Conservation (phyloP, 2,329 filamentous ascomycete species). For the Pseudocercospora macadamiae region DNA sequence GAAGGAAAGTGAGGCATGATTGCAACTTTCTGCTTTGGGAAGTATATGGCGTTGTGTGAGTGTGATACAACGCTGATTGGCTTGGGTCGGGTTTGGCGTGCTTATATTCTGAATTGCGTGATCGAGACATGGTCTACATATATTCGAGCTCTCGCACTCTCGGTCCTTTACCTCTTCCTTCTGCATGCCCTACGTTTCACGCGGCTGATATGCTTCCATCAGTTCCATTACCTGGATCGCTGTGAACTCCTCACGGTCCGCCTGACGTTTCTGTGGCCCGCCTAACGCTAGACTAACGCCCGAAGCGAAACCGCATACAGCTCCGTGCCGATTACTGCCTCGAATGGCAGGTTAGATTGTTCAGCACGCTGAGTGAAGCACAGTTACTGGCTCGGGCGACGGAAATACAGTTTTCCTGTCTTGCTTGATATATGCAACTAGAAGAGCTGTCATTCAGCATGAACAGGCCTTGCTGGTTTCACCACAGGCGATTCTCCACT, state of each 20-base stretch:
- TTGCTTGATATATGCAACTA: background rate
- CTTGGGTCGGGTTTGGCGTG: conserved; percentile 9
- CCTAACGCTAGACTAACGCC: background rate
- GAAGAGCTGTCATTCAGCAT: background rate
- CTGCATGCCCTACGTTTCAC: background rate
- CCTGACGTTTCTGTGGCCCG: background rate
- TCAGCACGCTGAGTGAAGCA: background rate
- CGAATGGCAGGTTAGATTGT: background rate
- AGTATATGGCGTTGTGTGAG: background rate
- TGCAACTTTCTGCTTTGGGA: conserved; percentile 9
- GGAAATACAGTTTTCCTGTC: background rate
- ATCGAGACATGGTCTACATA: conserved; percentile 3
- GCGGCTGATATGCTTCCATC: no score
- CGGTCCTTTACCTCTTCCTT: background rate
- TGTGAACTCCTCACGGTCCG: background rate
- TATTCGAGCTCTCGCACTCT: background rate
- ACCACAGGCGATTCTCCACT: background rate
- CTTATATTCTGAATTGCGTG: conserved; percentile 10
- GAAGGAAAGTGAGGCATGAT: conserved; percentile 8
- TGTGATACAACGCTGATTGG: conserved; percentile 7
- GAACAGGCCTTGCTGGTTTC: background rate
- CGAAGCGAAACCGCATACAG: background rate
- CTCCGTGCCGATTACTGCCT: background rate
- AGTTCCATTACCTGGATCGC: no score
- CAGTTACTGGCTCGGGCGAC: background rate